phyloP scores from a whole-genome alignment of 495 filamentous ascomycete genomes.

The Penicillium flavigenum region DNA sequence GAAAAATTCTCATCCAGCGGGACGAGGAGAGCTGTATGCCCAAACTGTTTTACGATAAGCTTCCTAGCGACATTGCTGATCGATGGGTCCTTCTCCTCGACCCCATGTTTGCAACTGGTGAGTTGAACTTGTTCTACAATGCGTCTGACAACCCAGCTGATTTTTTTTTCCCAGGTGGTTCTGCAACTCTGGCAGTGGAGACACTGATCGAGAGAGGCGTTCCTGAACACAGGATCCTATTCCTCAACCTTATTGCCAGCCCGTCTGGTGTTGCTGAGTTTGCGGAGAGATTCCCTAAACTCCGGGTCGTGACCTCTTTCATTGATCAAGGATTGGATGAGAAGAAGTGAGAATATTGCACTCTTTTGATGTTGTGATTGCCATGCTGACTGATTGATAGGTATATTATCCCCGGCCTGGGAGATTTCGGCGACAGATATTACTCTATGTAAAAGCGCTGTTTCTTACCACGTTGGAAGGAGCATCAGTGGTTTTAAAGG shows the following conservation, averaged over 20 bases:
- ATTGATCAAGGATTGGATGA: conserved; percentile 92
- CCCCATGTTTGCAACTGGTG: conserved; percentile 98
- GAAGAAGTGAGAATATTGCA: conserved; percentile 72
- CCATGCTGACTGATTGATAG: conserved; percentile 47
- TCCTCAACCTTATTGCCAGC: conserved; percentile 94
- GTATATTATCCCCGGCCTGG: conserved; percentile 93
- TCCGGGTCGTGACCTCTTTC: conserved; percentile 94
- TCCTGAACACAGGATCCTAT: conserved; percentile 90
- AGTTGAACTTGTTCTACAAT: conserved; percentile 22
- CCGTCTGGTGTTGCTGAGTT: conserved; percentile 89
- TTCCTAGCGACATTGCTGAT: conserved; percentile 87
- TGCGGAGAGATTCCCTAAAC: conserved; percentile 84
- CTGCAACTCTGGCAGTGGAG: conserved; percentile 94
- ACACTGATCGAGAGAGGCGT: conserved; percentile 85
- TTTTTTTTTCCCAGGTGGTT: conserved; percentile 62
- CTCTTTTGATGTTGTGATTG: neutral
- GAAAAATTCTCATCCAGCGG: conserved; percentile 95
- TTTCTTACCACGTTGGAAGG: neutral
- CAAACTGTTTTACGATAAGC: conserved; percentile 93
- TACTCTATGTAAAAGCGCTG: conserved; percentile 70
- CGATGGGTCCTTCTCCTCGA: conserved; percentile 95
- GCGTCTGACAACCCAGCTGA: conserved; percentile 12
- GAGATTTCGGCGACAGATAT: conserved; percentile 95
- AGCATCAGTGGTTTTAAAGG: conserved; percentile 1
- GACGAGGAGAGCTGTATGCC: conserved; percentile 94